Evolutionary conservation across 768 basidiomycete genomes (phyloP), one percentile per base, ranked within the genome.

Genomic region (Mycena vulgaris): DNA sequence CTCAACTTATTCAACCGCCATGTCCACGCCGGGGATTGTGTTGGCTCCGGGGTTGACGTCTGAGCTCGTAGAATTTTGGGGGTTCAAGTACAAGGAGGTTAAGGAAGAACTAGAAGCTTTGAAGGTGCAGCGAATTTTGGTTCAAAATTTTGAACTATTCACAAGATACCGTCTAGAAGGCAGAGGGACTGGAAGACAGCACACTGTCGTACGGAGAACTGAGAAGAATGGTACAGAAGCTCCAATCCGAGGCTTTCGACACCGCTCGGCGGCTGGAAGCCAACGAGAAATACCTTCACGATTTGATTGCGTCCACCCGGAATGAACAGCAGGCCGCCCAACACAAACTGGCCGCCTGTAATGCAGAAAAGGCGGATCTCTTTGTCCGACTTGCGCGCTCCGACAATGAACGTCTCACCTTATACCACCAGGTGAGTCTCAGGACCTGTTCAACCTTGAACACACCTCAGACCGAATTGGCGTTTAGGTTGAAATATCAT

Each of bases 21-120:
- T 68, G 60, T 56, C 66, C 9, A 28, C 28, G 3, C 23, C 60
- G 40, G 59, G 27, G 47, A 61, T 61, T 25, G 40, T 47, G 10
- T 19, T 68, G 23, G 42, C 28, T 17, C 17, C 66, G 8, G 39
- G 55, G 25, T 19, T 68, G 47, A 61, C 66, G 39, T 13, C 48
- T 5, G 66, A 68, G 23, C 30, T 68, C 51, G 60, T 56, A 27
- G 66, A 68, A 39, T 68, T 68, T 42, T 68, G 66, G 66, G 66
- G 66, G 16, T 60, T 68, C 33, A 68, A 62, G 28, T 68, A 68
- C 45, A 58, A 48, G 19, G 59, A 61, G 52, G 45, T 16, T 40
- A 60, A 55, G n/a, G 39, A 68, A 39, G 59, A 68, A 48, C 19
- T 61, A 7, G 60, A 68, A 5, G 27, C 16, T 42, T 28, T 62